phyloP scores from a whole-genome alignment of 31 red algal species.

The Odonthalia washingtoniensis region DNA sequence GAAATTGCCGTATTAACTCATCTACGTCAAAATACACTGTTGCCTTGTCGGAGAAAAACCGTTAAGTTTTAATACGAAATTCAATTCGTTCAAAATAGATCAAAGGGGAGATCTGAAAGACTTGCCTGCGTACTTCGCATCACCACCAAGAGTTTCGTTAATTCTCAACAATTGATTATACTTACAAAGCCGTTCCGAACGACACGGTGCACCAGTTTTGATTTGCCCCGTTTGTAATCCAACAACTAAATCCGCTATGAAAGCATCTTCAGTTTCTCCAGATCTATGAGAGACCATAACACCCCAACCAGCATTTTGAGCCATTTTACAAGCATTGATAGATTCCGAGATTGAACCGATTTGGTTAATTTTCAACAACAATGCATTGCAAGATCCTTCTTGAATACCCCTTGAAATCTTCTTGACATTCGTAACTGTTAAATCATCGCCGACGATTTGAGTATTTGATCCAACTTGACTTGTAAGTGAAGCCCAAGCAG shows the following conservation, averaged over 20 bases:
- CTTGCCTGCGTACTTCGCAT: conserved; percentile 77
- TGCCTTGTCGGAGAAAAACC: too few relatives aligned
- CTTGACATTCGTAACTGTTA: conserved; percentile 92
- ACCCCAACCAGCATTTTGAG: conserved; percentile 87
- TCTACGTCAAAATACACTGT: too few relatives aligned
- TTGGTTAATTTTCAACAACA: conserved; percentile 99
- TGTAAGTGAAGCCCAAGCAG: conserved; percentile 74
- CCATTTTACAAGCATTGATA: conserved; percentile 87
- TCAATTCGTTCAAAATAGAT: too few relatives aligned
- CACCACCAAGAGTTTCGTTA: conserved; percentile 87
- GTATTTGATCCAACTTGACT: conserved; percentile 49
- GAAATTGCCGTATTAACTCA: too few relatives aligned
- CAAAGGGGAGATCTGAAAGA: conserved; percentile 78
- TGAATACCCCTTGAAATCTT: conserved; percentile 90
- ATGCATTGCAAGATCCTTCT: conserved; percentile 87
- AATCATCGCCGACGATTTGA: conserved; percentile 96
- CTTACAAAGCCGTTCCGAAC: conserved; percentile 98
- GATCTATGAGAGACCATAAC: conserved; percentile 97
- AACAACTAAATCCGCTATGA: conserved; percentile 98
- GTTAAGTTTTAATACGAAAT: too few relatives aligned
- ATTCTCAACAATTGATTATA: conserved; percentile 99
- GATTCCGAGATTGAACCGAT: conserved; percentile 96
- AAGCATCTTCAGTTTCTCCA: conserved; percentile 99
- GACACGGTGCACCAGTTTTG: conserved; percentile 97
- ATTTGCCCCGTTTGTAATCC: conserved; percentile 93